Evolutionary conservation across 768 basidiomycete species (phyloP), one percentile per base, ranked within the genome.

Genomic region (Cyathus striatus): DNA sequence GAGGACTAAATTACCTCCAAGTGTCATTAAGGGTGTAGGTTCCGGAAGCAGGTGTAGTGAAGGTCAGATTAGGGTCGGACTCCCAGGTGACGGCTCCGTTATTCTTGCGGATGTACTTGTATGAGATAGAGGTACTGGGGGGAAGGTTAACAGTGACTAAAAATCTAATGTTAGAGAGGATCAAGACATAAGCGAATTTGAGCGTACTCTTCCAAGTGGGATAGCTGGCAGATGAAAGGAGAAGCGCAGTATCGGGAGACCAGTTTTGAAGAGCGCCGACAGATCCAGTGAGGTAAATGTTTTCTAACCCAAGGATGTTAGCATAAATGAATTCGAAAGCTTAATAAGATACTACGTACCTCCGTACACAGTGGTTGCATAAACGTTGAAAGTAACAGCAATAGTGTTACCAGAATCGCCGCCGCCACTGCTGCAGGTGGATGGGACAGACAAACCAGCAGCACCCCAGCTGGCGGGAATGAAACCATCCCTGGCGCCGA

Each of bases 181-280:
- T 23, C 43, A 16, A 34, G 9, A 24, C 10, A 3, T 20, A 40
- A 41, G 33, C 12, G 13, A 40, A 17, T 4, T n/a, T n/a, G n/a
- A n/a, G 66, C 81, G 51, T 55, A 86, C 85, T 63, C 54, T 72
- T 82, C 86, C 86, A 88, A 25, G 58, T 76, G 4, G 85, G 83
- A 57, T 86, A 86, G 37, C 70, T 66, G 23, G 66, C 69, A 10
- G 77, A 41, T 12, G 75, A 76, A 44, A 89, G 59, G 18, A 68
- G 56, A 26, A 86, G 50, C 13, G 86, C 81, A 48, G 67, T 69
- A 32, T 69, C 66, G 23, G 79, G 69, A 16, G 71, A 75, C 86
- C 85, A 88, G 56, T 71, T 68, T 49, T 66, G 47, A 35, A 89
- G 65, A 23, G 69, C 70, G 44, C 65, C 66, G 35, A 82, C 64